A percentile compares a stretch with the other conserved stretches of the same genome.
phyloP scores from a whole-genome alignment of 2,329 filamentous ascomycete genomes.

The Fusarium ramigenum region DNA sequence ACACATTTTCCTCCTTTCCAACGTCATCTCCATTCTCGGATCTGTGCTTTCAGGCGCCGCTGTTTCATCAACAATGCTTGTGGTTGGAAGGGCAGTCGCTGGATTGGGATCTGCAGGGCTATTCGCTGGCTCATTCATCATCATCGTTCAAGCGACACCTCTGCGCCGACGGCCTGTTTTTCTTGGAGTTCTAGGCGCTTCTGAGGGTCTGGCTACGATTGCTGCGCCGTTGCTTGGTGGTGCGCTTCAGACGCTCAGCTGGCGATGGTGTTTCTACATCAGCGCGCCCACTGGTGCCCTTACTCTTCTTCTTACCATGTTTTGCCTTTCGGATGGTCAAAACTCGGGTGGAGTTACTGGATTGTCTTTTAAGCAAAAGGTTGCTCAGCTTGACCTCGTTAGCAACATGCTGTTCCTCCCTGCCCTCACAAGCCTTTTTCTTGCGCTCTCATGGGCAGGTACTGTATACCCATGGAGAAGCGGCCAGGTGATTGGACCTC shows the following conservation, averaged over 20 bases:
- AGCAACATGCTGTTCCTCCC: conserved; percentile 43
- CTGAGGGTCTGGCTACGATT: conserved; percentile 27
- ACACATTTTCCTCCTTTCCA: conserved; percentile 50
- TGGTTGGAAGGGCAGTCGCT: conserved; percentile 57
- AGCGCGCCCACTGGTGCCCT: conserved; percentile 40
- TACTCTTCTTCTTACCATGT: conserved; percentile 2
- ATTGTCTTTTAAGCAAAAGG: not conserved
- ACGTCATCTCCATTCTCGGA: conserved; percentile 55
- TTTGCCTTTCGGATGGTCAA: not conserved
- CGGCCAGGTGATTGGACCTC: conserved; percentile 45
- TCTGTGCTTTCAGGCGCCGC: conserved; percentile 57
- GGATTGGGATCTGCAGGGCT: conserved; percentile 55
- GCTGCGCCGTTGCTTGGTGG: conserved; percentile 43
- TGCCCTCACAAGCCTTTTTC: conserved; percentile 54
- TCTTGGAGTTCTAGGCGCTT: conserved; percentile 14
- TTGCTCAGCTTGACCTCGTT: conserved; percentile 22
- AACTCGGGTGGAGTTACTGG: not conserved
- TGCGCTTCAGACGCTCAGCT: conserved; percentile 42
- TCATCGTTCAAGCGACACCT: not conserved
- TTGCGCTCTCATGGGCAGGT: conserved; percentile 59
- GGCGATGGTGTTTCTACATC: conserved; percentile 51
- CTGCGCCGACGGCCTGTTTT: not conserved
- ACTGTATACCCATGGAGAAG: conserved; percentile 42
- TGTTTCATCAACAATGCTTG: conserved; percentile 52
- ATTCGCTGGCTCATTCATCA: conserved; percentile 47